Conservation (phyloP, 2,329 filamentous ascomycete genomes). For the Colletotrichum chlorophyti region DNA sequence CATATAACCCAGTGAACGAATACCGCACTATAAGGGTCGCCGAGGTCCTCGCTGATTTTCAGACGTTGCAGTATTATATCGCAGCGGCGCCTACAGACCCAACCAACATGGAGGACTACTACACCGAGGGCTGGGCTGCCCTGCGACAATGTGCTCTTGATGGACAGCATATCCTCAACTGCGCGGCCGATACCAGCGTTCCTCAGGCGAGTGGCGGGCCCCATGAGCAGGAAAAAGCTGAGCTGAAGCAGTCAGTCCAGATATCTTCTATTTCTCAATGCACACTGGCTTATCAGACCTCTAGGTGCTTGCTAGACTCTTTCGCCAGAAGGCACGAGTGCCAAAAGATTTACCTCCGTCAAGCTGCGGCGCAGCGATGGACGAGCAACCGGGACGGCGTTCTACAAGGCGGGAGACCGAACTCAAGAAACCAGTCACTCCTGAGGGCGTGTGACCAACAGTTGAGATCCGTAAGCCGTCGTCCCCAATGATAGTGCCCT, state of each 20-base stretch:
- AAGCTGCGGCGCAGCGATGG: slow-evolving; percentile 67
- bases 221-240: slow-evolving; percentile 66
- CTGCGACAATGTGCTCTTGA: slow-evolving; percentile 68
- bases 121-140: slow-evolving; percentile 68
- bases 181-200: slow-evolving; percentile 67
- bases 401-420: slow-evolving; percentile 58
- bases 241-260: slow-evolving; percentile 66
- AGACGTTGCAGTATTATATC: slow-evolving; percentile 67
- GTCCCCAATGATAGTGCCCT: background rate
- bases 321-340: slow-evolving; percentile 67
- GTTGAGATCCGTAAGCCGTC: slow-evolving; percentile 59
- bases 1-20: slow-evolving; percentile 59
- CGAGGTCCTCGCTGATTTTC: slow-evolving; percentile 68
- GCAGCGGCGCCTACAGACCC: slow-evolving; percentile 63
- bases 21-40: slow-evolving; percentile 66
- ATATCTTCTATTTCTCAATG: background rate
- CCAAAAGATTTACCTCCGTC: slow-evolving; percentile 69
- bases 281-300: background rate
- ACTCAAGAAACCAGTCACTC: slow-evolving; percentile 52
- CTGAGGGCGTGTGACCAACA: slow-evolving; percentile 63
- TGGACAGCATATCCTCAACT: slow-evolving; percentile 70
- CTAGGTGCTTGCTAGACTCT: slow-evolving; percentile 65
- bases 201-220: slow-evolving; percentile 59
- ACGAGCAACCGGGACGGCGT: slow-evolving; percentile 59
- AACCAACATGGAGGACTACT: slow-evolving; percentile 62